These are phyloP conservation scores for Ophiocordyceps polyrhachis-furcata DNA, from an alignment of 2,329 filamentous ascomycete genomes.

Conservation along the genomic window DNA sequence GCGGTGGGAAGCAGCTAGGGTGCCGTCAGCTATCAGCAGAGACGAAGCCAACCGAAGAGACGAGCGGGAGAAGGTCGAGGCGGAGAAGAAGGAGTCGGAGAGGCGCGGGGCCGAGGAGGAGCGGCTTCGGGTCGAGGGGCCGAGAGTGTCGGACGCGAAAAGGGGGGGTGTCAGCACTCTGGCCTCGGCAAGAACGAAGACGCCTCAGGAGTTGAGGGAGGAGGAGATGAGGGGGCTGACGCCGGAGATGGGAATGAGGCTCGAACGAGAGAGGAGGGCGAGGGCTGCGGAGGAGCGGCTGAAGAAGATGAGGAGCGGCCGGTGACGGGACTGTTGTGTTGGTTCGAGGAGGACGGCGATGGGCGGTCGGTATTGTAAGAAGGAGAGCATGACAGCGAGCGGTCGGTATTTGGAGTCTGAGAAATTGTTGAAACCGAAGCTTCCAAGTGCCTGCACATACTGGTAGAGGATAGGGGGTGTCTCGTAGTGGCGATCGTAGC, in stretches of 20 bases:
- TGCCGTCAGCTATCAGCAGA: slow-evolving; percentile 53
- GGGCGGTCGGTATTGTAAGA: not conserved
- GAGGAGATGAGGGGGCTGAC: slow-evolving; percentile 74
- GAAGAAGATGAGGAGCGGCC: slow-evolving; percentile 31
- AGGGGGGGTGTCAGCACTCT: slow-evolving; percentile 31
- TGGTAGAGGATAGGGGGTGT: not conserved
- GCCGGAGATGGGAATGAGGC: slow-evolving; percentile 63
- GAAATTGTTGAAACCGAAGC: not conserved
- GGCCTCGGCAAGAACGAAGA: slow-evolving; percentile 42
- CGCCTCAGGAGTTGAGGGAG: slow-evolving; percentile 61
- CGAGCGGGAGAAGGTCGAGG: slow-evolving; percentile 50
- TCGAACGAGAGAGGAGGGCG: slow-evolving; percentile 79
- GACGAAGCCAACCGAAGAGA: slow-evolving; percentile 52
- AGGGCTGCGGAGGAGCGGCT: slow-evolving; percentile 83
- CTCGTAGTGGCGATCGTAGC: not conserved
- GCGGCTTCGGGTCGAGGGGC: slow-evolving; percentile 47
- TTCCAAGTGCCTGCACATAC: not conserved
- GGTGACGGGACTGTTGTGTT: slow-evolving; percentile 3
- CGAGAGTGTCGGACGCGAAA: slow-evolving; percentile 30
- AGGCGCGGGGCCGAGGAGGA: slow-evolving; percentile 59
- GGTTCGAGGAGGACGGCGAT: too few species aligned
- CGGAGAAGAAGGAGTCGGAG: slow-evolving; percentile 47
- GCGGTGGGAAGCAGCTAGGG: slow-evolving; percentile 59
- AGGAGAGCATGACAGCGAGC: not conserved
- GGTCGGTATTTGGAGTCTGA: not conserved